These are phyloP conservation scores for Lepiota brunneoincarnata DNA, from an alignment of 768 basidiomycete genomes.

Conservation along the genomic window DNA sequence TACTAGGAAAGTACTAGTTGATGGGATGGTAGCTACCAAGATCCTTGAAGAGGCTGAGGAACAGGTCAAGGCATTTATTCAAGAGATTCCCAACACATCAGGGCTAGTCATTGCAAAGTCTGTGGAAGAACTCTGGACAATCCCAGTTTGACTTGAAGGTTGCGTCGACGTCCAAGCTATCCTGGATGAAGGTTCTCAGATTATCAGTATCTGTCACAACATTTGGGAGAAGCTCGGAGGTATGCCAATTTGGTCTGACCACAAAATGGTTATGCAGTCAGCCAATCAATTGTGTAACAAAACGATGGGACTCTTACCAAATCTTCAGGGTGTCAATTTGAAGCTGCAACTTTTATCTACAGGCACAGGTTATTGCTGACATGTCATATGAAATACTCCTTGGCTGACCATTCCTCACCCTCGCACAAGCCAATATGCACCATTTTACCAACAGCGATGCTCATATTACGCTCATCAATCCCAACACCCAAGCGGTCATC, in stretches of 20 bases:
- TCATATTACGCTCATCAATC: constrained; percentile 14
- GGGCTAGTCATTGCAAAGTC: constrained; percentile 12
- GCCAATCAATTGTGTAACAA: constrained; percentile 14
- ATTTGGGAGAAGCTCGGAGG: constrained; percentile 16
- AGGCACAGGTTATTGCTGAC: constrained; percentile 20
- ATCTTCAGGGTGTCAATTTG: constrained; percentile 16
- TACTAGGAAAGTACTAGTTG: constrained; percentile 1
- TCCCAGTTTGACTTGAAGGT: constrained; percentile 12
- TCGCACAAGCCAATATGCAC: constrained; percentile 8
- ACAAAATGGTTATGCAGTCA: constrained; percentile 19
- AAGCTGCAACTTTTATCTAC: constrained; percentile 16
- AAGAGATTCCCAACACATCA: neutral
- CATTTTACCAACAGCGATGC: constrained; percentile 8
- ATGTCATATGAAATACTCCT: constrained; percentile 21
- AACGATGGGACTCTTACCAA: constrained; percentile 16
- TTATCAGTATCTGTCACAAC: constrained; percentile 10
- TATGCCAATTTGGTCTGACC: constrained; percentile 11
- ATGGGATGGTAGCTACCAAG: neutral
- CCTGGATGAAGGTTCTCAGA: constrained; percentile 18
- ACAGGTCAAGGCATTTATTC: neutral
- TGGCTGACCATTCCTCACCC: constrained; percentile 18
- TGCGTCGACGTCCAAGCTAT: constrained; percentile 11
- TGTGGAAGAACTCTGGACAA: constrained; percentile 13
- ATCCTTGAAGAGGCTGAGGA: neutral
- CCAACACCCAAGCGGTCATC: constrained; percentile 13